Evolutionary conservation across 2,329 filamentous ascomycete genomes (phyloP).

Genomic region (Sclerotinia subarctica): DNA sequence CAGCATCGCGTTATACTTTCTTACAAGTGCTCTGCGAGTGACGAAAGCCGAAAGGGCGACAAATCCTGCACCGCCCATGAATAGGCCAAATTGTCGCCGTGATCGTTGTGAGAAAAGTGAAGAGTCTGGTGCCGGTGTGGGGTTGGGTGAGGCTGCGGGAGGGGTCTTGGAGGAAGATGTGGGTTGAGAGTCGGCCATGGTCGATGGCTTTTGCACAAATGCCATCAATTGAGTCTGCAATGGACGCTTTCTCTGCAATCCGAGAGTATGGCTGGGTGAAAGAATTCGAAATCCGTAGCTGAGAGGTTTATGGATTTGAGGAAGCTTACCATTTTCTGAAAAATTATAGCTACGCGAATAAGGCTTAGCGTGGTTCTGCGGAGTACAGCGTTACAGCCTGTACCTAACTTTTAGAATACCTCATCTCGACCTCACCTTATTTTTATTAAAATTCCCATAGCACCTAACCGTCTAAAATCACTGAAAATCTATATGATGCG

Average conservation of each 20-base stretch:
- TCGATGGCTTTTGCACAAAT: conserved; percentile 10
- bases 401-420: not conserved
- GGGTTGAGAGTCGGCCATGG: conserved; percentile 19
- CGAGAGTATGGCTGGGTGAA: not conserved
- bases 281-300: not conserved
- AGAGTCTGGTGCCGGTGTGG: conserved; percentile 25
- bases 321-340: conserved; percentile 2
- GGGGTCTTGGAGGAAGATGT: conserved; percentile 18
- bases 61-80: conserved; percentile 73
- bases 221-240: not conserved
- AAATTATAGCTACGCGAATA: conserved; percentile 10
- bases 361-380: conserved; percentile 5
- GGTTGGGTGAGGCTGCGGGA: conserved; percentile 14
- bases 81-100: conserved; percentile 61
- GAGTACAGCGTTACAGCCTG: not conserved
- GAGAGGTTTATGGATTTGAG: not conserved
- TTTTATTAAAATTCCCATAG: not conserved
- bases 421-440: not conserved
- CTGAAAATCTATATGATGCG: not conserved
- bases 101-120: conserved; percentile 37
- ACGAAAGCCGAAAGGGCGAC: conserved; percentile 68
- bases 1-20: conserved; percentile 57
- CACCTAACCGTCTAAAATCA: too few relatives aligned
- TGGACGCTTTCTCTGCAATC: not conserved
- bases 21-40: conserved; percentile 65